Evolutionary conservation across 345 rosid genomes (phyloP), one percentile per base, ranked within the genome.

Genomic region (Gossypium ekmanianum): DNA sequence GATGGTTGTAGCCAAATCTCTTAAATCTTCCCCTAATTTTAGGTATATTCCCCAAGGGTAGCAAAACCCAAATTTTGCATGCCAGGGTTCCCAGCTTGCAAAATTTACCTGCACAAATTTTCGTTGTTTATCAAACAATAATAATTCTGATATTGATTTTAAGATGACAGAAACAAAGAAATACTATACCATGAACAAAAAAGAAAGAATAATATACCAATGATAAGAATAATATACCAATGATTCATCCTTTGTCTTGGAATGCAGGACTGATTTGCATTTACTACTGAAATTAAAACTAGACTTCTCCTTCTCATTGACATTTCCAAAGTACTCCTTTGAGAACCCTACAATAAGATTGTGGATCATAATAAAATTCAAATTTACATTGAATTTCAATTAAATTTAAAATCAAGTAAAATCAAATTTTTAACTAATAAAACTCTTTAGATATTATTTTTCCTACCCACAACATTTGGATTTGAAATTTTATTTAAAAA

Each of bases 11-110:
- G 91, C 86, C 39, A 84, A 50, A 52, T 83, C 89, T 54, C 92
- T 76, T 41, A 95, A 90, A 75, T 80, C 75, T 52, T 89, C 93
- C 74, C 88, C 94, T 24, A 90, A 82, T 61, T 81, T 48, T 18
- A 87, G 81, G 75, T 91, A 95, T 69, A 88, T 89, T 39, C 76
- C 68, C 99, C 97, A 95, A 13, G 98, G 97, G 65, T 93, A 86
- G 68, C 83, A 84, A 20, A 89, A 81, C 44, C 98, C 93, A 74
- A 91, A 95, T 51, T 83, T 84, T 2, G 98, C 93, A 57, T 95
- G 98, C 86, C 94, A 88, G 7, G 97, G 99, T 82, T 95, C 99
- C 99, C 99, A 95, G 85, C 81, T 90, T 6, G 98, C 98, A 72
- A 93, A 92, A 81, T 84, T 88, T 62, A 84, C 90, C 98, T 94